A percentile compares a stretch with the other conserved stretches of the same genome.
Conservation (phyloP, 345 rosid genomes). For the Trapa bicornis region DNA sequence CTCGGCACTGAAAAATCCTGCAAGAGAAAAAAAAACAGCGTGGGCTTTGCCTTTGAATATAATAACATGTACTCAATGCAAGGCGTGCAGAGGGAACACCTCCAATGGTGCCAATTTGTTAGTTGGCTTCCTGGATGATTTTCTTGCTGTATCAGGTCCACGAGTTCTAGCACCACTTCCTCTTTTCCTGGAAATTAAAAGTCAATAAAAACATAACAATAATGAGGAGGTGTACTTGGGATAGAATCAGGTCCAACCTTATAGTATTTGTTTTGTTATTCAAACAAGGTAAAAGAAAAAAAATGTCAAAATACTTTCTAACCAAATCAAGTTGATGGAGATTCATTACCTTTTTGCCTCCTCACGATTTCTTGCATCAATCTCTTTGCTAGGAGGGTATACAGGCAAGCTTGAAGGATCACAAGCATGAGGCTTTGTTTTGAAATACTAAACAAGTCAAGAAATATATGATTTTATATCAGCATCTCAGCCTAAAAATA, state of each 20-base stretch:
- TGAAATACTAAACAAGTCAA: constrained; percentile 58
- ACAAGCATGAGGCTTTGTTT: constrained; percentile 71
- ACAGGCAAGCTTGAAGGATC: constrained; percentile 85
- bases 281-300: too few relatives aligned
- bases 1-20: constrained; percentile 44
- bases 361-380: constrained; percentile 76
- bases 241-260: not conserved
- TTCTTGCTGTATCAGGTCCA: constrained; percentile 44
- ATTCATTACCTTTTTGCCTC: constrained; percentile 53
- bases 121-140: constrained; percentile 47
- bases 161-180: constrained; percentile 46
- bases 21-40: constrained; percentile 6
- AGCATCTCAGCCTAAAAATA: not conserved
- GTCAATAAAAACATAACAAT: not conserved
- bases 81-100: constrained; percentile 25
- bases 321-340: not conserved
- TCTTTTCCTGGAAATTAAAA: constrained; percentile 52
- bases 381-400: constrained; percentile 92
- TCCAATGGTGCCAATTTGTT: constrained; percentile 60
- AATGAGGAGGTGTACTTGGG: too few relatives aligned
- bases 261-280: not conserved
- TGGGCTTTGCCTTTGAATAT: not conserved
- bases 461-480: constrained; percentile 8
- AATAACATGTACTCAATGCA: not conserved
- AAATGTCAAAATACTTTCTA: too few relatives aligned